Evolutionary conservation across 192 early-diverging fungal genomes (phyloP), one percentile per base, ranked within the genome.

Genomic region (Paraglomus brasilianum): DNA sequence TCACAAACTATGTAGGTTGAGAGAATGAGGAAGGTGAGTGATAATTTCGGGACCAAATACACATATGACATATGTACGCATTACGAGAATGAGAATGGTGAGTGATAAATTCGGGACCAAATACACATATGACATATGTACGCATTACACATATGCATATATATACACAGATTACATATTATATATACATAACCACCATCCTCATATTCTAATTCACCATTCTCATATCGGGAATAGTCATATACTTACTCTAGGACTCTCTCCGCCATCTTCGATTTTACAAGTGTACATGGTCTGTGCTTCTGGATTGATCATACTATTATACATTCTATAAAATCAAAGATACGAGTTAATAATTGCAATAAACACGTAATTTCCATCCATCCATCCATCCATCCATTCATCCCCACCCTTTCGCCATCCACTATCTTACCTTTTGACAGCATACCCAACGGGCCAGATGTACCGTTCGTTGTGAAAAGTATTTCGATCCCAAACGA

Each of bases 381-480:
- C 52, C 8, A 19, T 17, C 15, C 21, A 56, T 56, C 36, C 15
- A 30, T 24, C 21, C 17, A 49, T 49, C 13, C n/a, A n/a, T n/a
- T n/a, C n/a, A n/a, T n/a, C n/a, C n/a, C n/a, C n/a, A n/a, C n/a
- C n/a, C n/a, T n/a, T n/a, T n/a, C n/a, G n/a, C n/a, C n/a, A n/a
- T n/a, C n/a, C n/a, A n/a, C n/a, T n/a, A n/a, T n/a, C 39, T 69
- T 71, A 81, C 79, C 79, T 73, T 70, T 59, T 76, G 6, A 88
- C 83, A 5, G 81, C 87, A 77, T 93, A 97, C 8, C 95, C 94
- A 3, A 95, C 89, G 1, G 95, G 95, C 80, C 85, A 97, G 45
- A 97, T 95, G 70, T 97, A 95, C 13, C 93, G 84, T 69, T 95
- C 93, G 65, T 84, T 92, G 66, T 97, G 94, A 72, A 90, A 97